Base-by-base conservation (phyloP, 352 stramenopile genomes). In the Vaucheria bursata region DNA sequence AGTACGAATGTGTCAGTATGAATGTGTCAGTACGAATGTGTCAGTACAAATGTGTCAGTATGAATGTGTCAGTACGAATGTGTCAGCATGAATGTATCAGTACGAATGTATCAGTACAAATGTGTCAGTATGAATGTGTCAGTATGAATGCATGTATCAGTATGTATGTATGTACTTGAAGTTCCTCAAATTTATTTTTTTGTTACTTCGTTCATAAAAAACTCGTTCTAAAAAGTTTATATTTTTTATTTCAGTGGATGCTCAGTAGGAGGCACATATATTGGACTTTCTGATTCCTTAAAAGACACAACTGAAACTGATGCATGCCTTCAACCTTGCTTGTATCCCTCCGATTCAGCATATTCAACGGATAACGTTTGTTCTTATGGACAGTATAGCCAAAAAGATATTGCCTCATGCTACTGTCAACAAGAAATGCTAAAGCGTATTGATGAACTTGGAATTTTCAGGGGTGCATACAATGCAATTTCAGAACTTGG, bases 341-440 rank as follows among this genome's bases (percentile, higher is more conserved):
- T 68, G 53, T 31, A 68, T 34, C 37, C 53, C 53, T 37, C 2
- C 53, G 37, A 68, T 34, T 34, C 53, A 31, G 31, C 2, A 7
- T 68, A 7, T 34, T 2, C 7, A 31, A 31, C 34, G 2, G 53
- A 68, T 7, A 31, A 7, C 2, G 8, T 7, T 2, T 68, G 53
- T 34, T 31, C 31, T 2, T 37, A 68, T 34, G 7, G 2, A 31
- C 34, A 31, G 2, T 68, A 68, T 34, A 68, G 53, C 53, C 2
- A 7, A 2, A 2, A 2, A 2, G 53, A 68, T 7, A 34, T 68
- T 31, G 8, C 53, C 2, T 2, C 53, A 2, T 68, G 53, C 8
- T 68, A 68, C 53, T 68, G 53, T 34, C 53, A 68, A 7, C 53
- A 68, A 34, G 53, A 68, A 34, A 7, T 68, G 7, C 53, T 2